Base-by-base conservation (phyloP, 176 grass and related monocot genomes). In the Aegilops sharonensis region DNA sequence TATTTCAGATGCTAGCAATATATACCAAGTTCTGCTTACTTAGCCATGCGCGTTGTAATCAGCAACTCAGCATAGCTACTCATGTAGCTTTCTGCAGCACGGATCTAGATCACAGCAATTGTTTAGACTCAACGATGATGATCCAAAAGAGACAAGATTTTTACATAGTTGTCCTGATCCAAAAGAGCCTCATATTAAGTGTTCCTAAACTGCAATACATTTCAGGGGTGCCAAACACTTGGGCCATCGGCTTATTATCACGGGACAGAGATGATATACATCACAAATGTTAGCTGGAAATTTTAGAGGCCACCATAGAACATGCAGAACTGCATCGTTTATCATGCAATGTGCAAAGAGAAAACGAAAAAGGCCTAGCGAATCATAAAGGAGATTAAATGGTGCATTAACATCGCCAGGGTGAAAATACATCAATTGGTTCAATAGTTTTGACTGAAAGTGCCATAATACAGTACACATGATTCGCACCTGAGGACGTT, bases 401-500 rank as follows among this genome's bases (percentile, higher is more conserved):
- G 17, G 23, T 45, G 13, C 4, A 29, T 64, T 35, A 24, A 71
- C 27, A 76, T 48, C 8, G 3, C 25, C 20, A 47, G 12, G 66
- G 56, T 81, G 15, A 47, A 52, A 83, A 48, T 47, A 45, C 27
- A 84, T 76, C n/a, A 77, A 81, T 64, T 81, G 11, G 65, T 62
- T 52, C 20, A 63, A 60, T 60, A 43, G 48, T 10, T 40, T 68
- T 81, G 27, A 69, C 39, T 37, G 20, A 43, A 85, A 84, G 27
- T 68, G 37, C 1, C 14, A 14, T 52, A 85, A 57, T 77, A 71
- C 4, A 70, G 3, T 69, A 23, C 34, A 25, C 63, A 78, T 8
- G 40, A 63, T 88, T 18, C 71, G 60, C 79, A 96, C 94, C 90
- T 96, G 92, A 78, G 83, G 45, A 82, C 86, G 81, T 32, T 60